Evolutionary conservation across 2,329 filamentous ascomycete genomes (phyloP), one percentile per base, ranked within the genome.

Genomic region (Aspergillus phoenicis): DNA sequence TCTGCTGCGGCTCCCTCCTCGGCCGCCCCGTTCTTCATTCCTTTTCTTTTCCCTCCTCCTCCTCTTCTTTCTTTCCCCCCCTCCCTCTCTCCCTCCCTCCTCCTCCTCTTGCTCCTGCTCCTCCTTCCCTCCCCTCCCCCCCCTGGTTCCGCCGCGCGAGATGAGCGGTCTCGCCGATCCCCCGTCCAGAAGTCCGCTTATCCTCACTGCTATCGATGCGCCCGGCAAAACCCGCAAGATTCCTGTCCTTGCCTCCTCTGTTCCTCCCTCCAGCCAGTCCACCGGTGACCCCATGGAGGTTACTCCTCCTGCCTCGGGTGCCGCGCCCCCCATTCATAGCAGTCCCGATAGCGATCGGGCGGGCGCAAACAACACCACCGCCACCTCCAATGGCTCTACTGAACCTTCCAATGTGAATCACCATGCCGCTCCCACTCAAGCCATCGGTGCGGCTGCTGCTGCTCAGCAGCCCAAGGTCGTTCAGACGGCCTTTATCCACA

Each of bases 401-500:
- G 69, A 77, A 61, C 61, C 64, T 52, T 68, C 68, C 48, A 70
- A 66, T 56, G 52, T 68, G 57, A 70, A 67, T 53, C 71, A 67
- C 53, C 70, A 73, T 64, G 66, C 60, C 39, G 30, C 54, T 63
- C 58, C 64, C 64, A 71, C 70, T 61, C 74, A 75, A 53, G 72
- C 75, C 24, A 71, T 78, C 54, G 77, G 77, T 8, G 81, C 80
- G 72, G 82, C 79, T 71, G 76, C 77, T 57, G 79, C 81, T 52
- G 89, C 93, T 56, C 92, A 96, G 73, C 93, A 97, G 74, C 93
- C 95, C 62, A 99, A 99, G 80, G 94, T 97, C 48, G 93, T 98
- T 15, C 95, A 99, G 80, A 98, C 95, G 10, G 95, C 95, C 22
- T 99, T 99, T 73, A 98, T 99, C 66, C 95, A 99, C 78, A 99